Percentiles rank a stretch among this genome's conserved stretches.
phyloP scores from a whole-genome alignment of 1,284 basidiomycete species.

The Microbotryum saponariae region DNA sequence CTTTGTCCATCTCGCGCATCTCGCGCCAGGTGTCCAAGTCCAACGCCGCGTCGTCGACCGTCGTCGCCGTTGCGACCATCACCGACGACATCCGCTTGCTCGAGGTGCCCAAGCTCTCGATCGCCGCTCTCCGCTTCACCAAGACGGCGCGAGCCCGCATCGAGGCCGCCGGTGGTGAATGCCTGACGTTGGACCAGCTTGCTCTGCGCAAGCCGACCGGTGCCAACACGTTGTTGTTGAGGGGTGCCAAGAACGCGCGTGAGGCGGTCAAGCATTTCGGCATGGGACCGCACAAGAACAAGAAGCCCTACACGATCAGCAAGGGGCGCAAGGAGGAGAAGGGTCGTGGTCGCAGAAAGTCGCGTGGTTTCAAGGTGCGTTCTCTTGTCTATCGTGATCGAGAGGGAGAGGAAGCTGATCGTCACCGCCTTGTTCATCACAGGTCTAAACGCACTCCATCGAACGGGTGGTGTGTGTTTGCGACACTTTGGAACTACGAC shows the following conservation, averaged over 20 bases:
- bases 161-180: conserved; percentile 89
- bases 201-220: conserved; percentile 89
- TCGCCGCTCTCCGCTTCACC: conserved; percentile 95
- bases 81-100: conserved; percentile 91
- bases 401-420: no score
- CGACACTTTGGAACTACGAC: no score
- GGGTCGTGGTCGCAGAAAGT: conserved; percentile 47
- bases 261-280: conserved; percentile 97
- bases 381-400: background rate
- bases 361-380: conserved; percentile 42
- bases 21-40: conserved; percentile 55
- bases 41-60: conserved; percentile 61
- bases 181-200: conserved; percentile 92
- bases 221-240: conserved; percentile 84
- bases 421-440: no score
- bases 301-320: conserved; percentile 85
- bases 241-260: conserved; percentile 85
- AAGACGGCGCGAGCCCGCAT: conserved; percentile 87
- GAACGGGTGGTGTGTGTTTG: no score
- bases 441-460: no score
- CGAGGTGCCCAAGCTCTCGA: conserved; percentile 80
- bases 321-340: conserved; percentile 84
- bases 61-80: conserved; percentile 85
- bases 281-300: conserved; percentile 84
- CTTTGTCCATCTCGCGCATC: conserved; percentile 86